A percentile compares a stretch with the other conserved stretches of the same genome.
Evolutionary conservation across 805 yeast genomes (phyloP).

Genomic region (Metschnikowia hibisci): DNA sequence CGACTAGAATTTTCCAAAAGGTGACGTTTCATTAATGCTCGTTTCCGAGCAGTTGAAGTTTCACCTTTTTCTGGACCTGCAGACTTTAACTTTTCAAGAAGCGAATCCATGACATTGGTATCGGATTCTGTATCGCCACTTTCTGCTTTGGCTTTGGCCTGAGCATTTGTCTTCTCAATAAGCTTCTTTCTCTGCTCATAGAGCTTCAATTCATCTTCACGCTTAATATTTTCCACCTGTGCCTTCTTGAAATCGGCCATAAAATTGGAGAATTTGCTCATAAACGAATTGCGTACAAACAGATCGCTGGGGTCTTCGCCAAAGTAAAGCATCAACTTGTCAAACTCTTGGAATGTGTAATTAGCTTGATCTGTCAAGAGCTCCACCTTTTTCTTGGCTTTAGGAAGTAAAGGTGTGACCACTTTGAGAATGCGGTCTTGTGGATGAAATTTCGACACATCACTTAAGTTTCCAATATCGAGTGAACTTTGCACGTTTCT

Average conservation of each 20-base stretch:
- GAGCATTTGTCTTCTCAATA: conserved; percentile 45
- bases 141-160: conserved; percentile 20
- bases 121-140: conserved; percentile 35
- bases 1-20: conserved; percentile 38
- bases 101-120: conserved; percentile 71
- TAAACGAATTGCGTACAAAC: conserved; percentile 54
- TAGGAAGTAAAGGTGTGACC: conserved; percentile 49
- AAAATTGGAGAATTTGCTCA: conserved; percentile 59
- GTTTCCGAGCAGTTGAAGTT: conserved; percentile 72
- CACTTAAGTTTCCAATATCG: conserved; percentile 62
- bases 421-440: conserved; percentile 55
- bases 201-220: conserved; percentile 64
- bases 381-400: conserved; percentile 52
- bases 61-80: conserved; percentile 79
- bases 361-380: conserved; percentile 48
- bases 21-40: conserved; percentile 71
- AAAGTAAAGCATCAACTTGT: conserved; percentile 60
- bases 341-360: conserved; percentile 49
- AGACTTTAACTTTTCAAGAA: conserved; percentile 81
- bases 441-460: conserved; percentile 60
- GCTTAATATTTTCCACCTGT: conserved; percentile 58
- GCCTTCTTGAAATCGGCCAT: conserved; percentile 59
- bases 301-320: conserved; percentile 65
- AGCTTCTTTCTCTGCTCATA: conserved; percentile 73
- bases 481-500: conserved; percentile 51